Base-by-base conservation (phyloP, 2,329 filamentous ascomycete species). In the Trichoderma hamatum region DNA sequence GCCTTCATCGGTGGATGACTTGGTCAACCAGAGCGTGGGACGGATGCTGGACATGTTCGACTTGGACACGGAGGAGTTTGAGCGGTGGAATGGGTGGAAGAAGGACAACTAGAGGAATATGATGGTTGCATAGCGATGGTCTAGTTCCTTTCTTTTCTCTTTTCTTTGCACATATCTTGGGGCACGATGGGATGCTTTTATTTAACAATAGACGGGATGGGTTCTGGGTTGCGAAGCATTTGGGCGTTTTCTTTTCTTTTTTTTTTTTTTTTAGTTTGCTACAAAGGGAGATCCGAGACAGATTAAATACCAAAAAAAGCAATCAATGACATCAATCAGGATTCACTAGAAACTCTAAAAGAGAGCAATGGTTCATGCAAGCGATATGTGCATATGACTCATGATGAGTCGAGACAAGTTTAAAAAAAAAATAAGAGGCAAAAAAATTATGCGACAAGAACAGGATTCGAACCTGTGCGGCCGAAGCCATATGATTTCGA, bases 1-100 rank as follows among this genome's bases (percentile, higher is more conserved):
- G 52, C 78, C 82, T 11, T 71, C 70, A 0, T 74, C 74, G 2
- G 71, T 84, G 1, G 79, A 83, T 3, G 82, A 84, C n/a, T 58
- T 83, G 14, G 73, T 81, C 2, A 76, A 82, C 51, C 83, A 85
- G 70, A 84, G 76, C 66, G 82, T 84, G 0, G 82, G 82, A 1
- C 76, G 84, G 16, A 78, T 85, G 75, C 69, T 85, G 46, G 83
- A 85, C 72, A 62, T 81, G 24, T 81, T 84, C 68, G 80, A 78
- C 24, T 69, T 84, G 5, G 78, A 84, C 58, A 78, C 79, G 1
- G 74, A 32, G 0, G 75, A 78, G 49, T 83, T 84, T 70, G 74
- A 80, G 70, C 72, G 80, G 36, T 81, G 80, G 80, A 74, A 77
- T 61, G 76, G 78, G 5, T 73, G 63, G 63, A 46, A 51, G 28